Percentiles rank a stretch among this genome's conserved stretches.
Evolutionary conservation across 495 filamentous ascomycete genomes (phyloP).

Genomic region (Symbiotaphrina buchneri): DNA sequence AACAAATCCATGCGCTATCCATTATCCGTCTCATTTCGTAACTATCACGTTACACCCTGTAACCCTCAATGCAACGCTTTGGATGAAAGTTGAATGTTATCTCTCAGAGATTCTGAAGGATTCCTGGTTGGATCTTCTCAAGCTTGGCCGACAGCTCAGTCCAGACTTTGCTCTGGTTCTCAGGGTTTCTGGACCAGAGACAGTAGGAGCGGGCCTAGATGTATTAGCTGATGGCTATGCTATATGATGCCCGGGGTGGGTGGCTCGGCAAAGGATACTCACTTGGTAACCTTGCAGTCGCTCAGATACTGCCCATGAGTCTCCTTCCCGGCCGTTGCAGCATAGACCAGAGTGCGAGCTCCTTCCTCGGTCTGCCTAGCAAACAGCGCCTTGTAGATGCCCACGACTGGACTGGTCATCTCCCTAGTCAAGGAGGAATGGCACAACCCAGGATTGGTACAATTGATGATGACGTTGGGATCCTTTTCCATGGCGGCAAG

Average conservation of each 20-base stretch:
- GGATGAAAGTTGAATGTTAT: neutral
- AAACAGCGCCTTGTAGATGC: neutral
- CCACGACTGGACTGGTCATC: neutral
- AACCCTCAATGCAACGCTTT: neutral
- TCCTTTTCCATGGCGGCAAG: neutral
- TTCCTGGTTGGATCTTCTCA: constrained; percentile 2
- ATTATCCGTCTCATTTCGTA: too few relatives aligned
- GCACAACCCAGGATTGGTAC: neutral
- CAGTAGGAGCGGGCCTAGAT: constrained; percentile 1
- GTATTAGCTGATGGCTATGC: neutral
- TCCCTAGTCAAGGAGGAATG: constrained; percentile 1
- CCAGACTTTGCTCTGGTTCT: neutral
- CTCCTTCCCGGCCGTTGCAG: neutral
- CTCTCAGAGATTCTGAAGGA: neutral
- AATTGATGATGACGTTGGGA: neutral
- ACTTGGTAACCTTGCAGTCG: neutral
- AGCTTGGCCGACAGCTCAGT: constrained; percentile 3
- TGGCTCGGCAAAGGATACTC: neutral
- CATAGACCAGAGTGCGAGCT: constrained; percentile 1
- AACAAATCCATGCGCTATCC: too few relatives aligned
- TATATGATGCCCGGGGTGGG: too few relatives aligned
- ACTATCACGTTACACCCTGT: too few relatives aligned
- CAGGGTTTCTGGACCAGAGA: neutral
- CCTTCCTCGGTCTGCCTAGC: constrained; percentile 2
- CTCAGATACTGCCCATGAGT: constrained; percentile 1